phyloP scores from a whole-genome alignment of 257 asterid species.

The Solanum rostratum region DNA sequence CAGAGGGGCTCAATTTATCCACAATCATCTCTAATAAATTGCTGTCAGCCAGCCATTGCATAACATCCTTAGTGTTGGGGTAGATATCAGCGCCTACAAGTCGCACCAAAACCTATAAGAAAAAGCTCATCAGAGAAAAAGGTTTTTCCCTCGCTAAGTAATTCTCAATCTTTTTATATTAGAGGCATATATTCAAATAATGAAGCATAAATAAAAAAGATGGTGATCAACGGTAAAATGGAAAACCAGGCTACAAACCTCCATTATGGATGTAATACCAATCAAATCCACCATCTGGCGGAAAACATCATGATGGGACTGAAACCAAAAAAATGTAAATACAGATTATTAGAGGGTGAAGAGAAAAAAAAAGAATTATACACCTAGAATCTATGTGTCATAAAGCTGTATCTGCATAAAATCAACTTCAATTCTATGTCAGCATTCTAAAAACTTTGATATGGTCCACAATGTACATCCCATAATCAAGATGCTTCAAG shows the following conservation, averaged over 20 bases:
- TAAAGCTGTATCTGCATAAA: not conserved
- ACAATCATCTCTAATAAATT: slow-evolving; percentile 93
- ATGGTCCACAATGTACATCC: not conserved
- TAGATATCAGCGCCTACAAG: slow-evolving; percentile 87
- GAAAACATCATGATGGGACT: slow-evolving; percentile 87
- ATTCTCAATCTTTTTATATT: not conserved
- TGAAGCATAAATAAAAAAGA: not conserved
- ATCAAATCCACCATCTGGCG: slow-evolving; percentile 91
- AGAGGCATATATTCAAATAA: not conserved
- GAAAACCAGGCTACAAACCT: slow-evolving; percentile 39
- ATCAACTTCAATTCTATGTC: not conserved
- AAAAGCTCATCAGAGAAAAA: slow-evolving; percentile 15
- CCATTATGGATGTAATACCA: slow-evolving; percentile 97
- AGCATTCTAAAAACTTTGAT: not conserved
- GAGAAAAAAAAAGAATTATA: not conserved
- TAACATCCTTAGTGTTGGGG: slow-evolving; percentile 71
- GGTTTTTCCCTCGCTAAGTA: not conserved
- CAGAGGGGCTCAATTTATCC: slow-evolving; percentile 71
- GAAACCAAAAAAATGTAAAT: slow-evolving; percentile 8
- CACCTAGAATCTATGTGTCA: not conserved
- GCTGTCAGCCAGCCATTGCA: slow-evolving; percentile 98
- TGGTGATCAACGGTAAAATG: not conserved
- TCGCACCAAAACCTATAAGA: slow-evolving; percentile 79
- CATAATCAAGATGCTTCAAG: not conserved
- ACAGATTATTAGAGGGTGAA: not conserved